Evolutionary conservation across 805 yeast species (phyloP).

Genomic region (Suhomyces kilbournensis): DNA sequence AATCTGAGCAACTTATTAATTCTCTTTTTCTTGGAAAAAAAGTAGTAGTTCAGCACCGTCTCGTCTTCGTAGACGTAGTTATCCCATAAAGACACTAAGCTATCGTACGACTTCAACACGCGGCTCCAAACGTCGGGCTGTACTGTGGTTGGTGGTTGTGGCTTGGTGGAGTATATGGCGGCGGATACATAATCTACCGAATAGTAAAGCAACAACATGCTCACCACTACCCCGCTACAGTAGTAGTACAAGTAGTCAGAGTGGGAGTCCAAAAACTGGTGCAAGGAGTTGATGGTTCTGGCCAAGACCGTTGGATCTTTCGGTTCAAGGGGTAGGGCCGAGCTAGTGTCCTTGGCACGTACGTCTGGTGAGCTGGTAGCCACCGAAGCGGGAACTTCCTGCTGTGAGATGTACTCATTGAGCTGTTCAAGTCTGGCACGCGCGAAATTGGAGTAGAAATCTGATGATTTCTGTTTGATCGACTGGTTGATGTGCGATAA

Average conservation of each 20-base stretch:
- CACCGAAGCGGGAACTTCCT: background rate
- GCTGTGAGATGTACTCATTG: slow-evolving; percentile 9
- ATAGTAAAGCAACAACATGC: background rate
- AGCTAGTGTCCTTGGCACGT: background rate
- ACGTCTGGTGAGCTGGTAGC: background rate
- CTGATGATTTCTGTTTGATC: slow-evolving; percentile 20
- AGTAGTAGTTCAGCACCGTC: background rate
- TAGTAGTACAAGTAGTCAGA: slow-evolving; percentile 18
- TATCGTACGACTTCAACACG: background rate
- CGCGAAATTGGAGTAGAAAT: slow-evolving; percentile 18
- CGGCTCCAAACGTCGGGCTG: background rate
- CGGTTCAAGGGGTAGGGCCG: background rate
- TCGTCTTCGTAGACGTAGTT: slow-evolving; percentile 4
- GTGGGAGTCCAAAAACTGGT: slow-evolving; percentile 12
- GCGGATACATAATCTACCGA: background rate
- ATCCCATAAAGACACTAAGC: background rate
- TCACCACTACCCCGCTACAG: slow-evolving; percentile 3
- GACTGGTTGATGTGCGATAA: slow-evolving; percentile 10
- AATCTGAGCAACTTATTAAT: background rate
- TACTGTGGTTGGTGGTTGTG: background rate
- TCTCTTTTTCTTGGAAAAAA: slow-evolving; percentile 4
- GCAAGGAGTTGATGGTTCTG: background rate
- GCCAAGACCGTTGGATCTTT: background rate
- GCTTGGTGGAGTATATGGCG: background rate
- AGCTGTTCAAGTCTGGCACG: slow-evolving; percentile 14